Evolutionary conservation across 179 eudicot genomes (phyloP).

Genomic region (Kewa caespitosa): DNA sequence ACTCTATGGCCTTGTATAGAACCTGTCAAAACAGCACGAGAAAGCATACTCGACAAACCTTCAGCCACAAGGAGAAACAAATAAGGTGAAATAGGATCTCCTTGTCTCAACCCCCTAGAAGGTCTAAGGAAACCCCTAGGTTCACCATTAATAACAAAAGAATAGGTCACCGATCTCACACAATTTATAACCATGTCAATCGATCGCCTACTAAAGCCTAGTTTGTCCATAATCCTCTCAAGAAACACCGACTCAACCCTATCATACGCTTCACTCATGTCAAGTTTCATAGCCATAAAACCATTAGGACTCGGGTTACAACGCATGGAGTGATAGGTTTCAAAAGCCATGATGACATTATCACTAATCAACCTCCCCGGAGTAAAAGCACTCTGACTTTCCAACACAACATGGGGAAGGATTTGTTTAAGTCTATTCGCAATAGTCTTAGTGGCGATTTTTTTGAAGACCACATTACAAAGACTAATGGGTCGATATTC

Average conservation of each 20-base stretch:
- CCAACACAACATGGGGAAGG: background rate
- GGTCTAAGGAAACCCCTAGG: background rate
- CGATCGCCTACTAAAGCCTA: background rate
- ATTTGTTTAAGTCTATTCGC: background rate
- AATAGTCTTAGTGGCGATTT: background rate
- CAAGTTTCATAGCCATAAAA: background rate
- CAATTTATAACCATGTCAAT: background rate
- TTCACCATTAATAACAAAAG: background rate
- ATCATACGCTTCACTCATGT: constrained; percentile 8
- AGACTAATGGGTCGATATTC: background rate
- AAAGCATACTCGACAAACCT: background rate
- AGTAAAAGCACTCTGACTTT: background rate
- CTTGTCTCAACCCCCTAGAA: background rate
- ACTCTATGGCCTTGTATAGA: background rate
- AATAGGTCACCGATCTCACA: background rate
- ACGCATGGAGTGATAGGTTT: background rate
- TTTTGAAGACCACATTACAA: background rate
- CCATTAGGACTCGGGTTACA: background rate
- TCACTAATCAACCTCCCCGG: constrained; percentile 1
- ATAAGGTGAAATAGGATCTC: background rate
- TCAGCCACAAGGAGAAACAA: background rate
- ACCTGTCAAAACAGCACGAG: background rate
- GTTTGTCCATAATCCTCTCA: background rate
- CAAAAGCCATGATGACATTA: background rate
- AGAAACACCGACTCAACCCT: background rate